Conservation (phyloP, 2,329 filamentous ascomycete species). For the Alternaria novae-zelandiae region DNA sequence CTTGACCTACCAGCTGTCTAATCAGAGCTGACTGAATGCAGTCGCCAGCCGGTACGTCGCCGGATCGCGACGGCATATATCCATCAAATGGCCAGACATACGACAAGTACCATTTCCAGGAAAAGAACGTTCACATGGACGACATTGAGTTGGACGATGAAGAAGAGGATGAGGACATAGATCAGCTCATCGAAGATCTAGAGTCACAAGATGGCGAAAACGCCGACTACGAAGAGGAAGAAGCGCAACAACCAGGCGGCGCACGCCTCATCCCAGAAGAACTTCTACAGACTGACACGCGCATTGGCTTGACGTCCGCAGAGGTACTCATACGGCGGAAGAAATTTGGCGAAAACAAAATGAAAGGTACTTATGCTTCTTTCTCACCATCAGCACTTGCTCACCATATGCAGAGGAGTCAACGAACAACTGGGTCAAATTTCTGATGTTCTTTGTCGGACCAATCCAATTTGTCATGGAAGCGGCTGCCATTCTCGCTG, state of each 20-base stretch:
- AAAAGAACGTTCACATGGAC: constrained; percentile 6
- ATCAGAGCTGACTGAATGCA: constrained; percentile 1
- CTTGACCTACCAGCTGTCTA: background rate
- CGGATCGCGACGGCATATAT: constrained; percentile 11
- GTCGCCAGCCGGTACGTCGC: constrained; percentile 7
- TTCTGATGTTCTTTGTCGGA: constrained; percentile 80
- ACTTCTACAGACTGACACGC: constrained; percentile 77
- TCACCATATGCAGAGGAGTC: constrained; percentile 68
- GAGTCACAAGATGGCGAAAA: constrained; percentile 79
- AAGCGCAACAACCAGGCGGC: constrained; percentile 57
- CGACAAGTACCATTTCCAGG: constrained; percentile 13
- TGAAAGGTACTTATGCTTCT: constrained; percentile 62
- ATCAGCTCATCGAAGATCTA: constrained; percentile 85
- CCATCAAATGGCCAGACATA: constrained; percentile 7
- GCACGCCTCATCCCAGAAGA: constrained; percentile 73
- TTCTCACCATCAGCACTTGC: background rate
- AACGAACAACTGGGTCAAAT: constrained; percentile 84
- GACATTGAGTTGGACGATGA: constrained; percentile 64
- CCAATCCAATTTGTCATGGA: constrained; percentile 96
- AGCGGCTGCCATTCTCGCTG: constrained; percentile 78
- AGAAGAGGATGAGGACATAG: constrained; percentile 83
- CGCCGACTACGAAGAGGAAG: constrained; percentile 68
- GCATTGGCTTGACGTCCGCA: constrained; percentile 72
- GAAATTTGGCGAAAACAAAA: constrained; percentile 84
- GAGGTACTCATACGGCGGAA: constrained; percentile 70